These are phyloP conservation scores for Globisporangium sylvaticum DNA, from an alignment of 352 stramenopile genomes.

Conservation along the genomic window DNA sequence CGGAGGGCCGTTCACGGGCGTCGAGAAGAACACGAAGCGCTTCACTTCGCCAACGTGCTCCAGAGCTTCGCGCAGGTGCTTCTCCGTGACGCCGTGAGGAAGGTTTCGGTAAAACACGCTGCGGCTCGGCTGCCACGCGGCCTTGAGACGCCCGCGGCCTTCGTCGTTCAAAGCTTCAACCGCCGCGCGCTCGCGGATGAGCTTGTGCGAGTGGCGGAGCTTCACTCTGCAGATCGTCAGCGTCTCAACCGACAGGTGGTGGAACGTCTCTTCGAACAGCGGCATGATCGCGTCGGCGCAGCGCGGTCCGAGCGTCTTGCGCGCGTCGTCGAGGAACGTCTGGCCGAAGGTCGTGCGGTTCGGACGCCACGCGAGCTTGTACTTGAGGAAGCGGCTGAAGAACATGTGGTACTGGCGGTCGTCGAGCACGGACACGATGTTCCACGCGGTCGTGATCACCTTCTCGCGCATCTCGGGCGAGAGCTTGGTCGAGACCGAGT, in stretches of 20 bases:
- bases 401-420: constrained; percentile 87
- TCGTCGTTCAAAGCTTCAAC: constrained; percentile 41
- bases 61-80: constrained; percentile 63
- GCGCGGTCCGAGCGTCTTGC: constrained; percentile 53
- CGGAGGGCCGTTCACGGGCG: constrained; percentile 51
- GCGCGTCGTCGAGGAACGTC: constrained; percentile 76
- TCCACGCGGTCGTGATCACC: constrained; percentile 81
- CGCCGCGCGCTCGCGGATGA: constrained; percentile 47
- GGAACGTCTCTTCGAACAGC: constrained; percentile 70
- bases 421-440: constrained; percentile 80
- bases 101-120: constrained; percentile 83
- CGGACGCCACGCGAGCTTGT: constrained; percentile 83
- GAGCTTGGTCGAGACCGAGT: constrained; percentile 55
- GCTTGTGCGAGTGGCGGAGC: constrained; percentile 61
- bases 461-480: constrained; percentile 63
- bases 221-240: constrained; percentile 84
- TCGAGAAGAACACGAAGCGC: constrained; percentile 65
- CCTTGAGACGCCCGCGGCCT: constrained; percentile 33
- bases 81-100: constrained; percentile 55
- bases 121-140: constrained; percentile 43
- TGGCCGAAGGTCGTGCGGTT: constrained; percentile 73
- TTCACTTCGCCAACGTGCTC: constrained; percentile 64
- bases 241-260: constrained; percentile 80
- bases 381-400: constrained; percentile 83
- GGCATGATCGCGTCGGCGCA: constrained; percentile 69